Percentiles rank a stretch among this genome's conserved stretches.
Evolutionary conservation across 352 stramenopile species (phyloP).

Genomic region (Elongisporangium anandrum): DNA sequence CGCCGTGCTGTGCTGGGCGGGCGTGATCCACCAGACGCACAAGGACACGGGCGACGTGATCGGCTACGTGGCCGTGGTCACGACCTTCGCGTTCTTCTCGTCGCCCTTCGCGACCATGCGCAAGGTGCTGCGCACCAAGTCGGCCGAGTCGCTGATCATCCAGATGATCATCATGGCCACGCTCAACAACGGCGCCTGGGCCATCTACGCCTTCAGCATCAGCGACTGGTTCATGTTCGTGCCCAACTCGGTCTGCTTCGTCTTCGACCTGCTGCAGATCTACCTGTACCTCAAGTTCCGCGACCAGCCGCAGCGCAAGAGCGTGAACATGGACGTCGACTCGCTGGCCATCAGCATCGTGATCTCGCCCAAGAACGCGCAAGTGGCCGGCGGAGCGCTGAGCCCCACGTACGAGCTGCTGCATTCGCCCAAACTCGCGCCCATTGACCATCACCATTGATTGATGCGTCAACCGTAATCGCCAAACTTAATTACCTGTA

Average conservation of each 20-base stretch:
- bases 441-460: too few relatives aligned
- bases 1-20: conserved; percentile 16
- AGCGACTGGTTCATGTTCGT: conserved; percentile 50
- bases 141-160: conserved; percentile 39
- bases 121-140: conserved; percentile 39
- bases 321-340: conserved; percentile 11
- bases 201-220: conserved; percentile 36
- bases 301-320: conserved; percentile 7
- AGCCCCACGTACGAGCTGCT: too few relatives aligned
- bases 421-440: too few relatives aligned
- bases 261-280: conserved; percentile 29
- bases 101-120: conserved; percentile 32
- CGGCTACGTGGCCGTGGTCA: conserved; percentile 12
- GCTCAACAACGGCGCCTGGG: conserved; percentile 42
- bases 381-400: too few relatives aligned
- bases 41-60: conserved; percentile 6
- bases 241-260: conserved; percentile 33
- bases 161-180: conserved; percentile 33
- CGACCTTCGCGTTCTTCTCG: conserved; percentile 19
- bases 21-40: conserved; percentile 19
- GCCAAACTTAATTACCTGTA: too few relatives aligned
- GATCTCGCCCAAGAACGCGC: conserved; percentile 12
- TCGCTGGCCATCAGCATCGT: conserved; percentile 24
- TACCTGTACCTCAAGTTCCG: conserved; percentile 40
- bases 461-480: too few relatives aligned